Conservation (phyloP, 805 yeast species). For the Jamesozyma spencerorum region DNA sequence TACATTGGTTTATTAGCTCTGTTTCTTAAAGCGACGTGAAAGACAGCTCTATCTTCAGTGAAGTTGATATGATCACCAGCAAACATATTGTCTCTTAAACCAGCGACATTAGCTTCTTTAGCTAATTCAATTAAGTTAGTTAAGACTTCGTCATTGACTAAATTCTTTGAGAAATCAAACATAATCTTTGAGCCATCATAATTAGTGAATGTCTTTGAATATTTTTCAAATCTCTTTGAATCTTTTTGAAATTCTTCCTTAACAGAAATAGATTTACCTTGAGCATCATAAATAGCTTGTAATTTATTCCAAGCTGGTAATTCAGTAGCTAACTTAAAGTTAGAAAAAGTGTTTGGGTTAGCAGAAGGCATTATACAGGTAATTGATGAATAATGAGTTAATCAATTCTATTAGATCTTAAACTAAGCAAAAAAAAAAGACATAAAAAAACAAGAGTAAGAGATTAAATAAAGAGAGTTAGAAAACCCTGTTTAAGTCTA, state of each 20-base stretch:
- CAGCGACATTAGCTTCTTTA: conserved; percentile 79
- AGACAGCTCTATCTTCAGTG: conserved; percentile 96
- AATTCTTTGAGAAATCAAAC: conserved; percentile 92
- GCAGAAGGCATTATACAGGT: conserved; percentile 11
- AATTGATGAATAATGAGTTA: too few species aligned
- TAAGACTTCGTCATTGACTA: conserved; percentile 78
- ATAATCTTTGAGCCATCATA: conserved; percentile 80
- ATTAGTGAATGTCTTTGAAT: conserved; percentile 69
- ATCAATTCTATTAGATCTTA: neutral
- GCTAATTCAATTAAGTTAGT: conserved; percentile 65
- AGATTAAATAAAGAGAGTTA: neutral
- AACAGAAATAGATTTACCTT: conserved; percentile 65
- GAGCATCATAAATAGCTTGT: conserved; percentile 56
- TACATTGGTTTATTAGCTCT: conserved; percentile 73
- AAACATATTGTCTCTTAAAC: conserved; percentile 84
- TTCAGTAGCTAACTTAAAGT: conserved; percentile 56
- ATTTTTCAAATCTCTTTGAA: conserved; percentile 63
- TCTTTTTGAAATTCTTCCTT: conserved; percentile 72
- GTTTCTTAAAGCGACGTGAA: conserved; percentile 94
- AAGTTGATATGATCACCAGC: conserved; percentile 87
- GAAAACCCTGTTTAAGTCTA: too few species aligned
- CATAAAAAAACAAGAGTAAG: neutral
- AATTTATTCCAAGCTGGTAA: conserved; percentile 80
- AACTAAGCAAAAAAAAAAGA: neutral
- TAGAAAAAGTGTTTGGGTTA: conserved; percentile 28